Conservation (phyloP, 352 stramenopile genomes). For the Plasmopara halstedii region DNA sequence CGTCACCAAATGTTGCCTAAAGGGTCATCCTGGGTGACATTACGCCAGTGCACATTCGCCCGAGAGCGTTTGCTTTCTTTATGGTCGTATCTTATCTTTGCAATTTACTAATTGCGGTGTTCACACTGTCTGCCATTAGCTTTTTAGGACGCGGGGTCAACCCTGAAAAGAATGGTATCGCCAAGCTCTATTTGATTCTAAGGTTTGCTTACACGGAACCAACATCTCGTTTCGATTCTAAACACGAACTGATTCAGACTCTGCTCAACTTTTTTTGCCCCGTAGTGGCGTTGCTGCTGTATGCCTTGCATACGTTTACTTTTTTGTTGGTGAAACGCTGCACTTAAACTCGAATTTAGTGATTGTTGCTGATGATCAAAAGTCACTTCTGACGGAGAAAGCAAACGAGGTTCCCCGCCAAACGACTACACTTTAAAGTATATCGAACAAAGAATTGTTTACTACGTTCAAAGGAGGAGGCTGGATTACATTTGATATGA, state of each 20-base stretch:
- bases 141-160: conserved; percentile 51
- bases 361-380: conserved; percentile 29
- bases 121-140: conserved; percentile 71
- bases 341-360: conserved; percentile 28
- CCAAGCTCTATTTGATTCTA: conserved; percentile 80
- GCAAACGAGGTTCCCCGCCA: conserved; percentile 20
- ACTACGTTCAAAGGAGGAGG: not conserved
- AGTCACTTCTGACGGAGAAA: conserved; percentile 31
- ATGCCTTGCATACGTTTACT: conserved; percentile 42
- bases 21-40: conserved; percentile 86
- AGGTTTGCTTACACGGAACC: conserved; percentile 13
- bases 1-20: no score
- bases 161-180: conserved; percentile 78
- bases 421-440: conserved; percentile 38
- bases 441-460: not conserved
- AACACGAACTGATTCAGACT: no score
- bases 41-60: conserved; percentile 79
- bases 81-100: conserved; percentile 81
- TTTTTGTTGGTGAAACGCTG: conserved; percentile 56
- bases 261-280: not conserved
- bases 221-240: no score
- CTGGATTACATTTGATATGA: not conserved
- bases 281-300: conserved; percentile 30
- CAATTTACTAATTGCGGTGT: conserved; percentile 76
- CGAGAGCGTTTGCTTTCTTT: conserved; percentile 77